Base-by-base conservation (phyloP, 176 grass and related monocot genomes). In the Puya raimondii region DNA sequence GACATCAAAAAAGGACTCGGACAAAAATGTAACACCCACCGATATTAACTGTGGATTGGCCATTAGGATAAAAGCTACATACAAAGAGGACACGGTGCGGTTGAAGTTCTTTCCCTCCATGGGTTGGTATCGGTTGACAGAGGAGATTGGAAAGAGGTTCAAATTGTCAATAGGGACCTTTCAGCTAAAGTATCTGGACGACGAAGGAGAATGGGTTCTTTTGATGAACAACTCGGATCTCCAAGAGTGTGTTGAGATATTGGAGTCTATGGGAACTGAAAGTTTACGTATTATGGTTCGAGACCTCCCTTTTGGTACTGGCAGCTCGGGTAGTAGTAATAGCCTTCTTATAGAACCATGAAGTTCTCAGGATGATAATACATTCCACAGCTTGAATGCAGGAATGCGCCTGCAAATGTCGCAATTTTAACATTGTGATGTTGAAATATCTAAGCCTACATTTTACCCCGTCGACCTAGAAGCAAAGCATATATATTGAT, bases 121-220 rank as follows among this genome's bases (percentile, higher is more conserved):
- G 65, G 78, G 75, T 68, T 80, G 67, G 47, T 12, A 67, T 48
- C 12, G 83, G 20, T 51, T 91, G 72, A 61, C 74, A 3, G 61
- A 69, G 61, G 83, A 91, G 72, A 70, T 86, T 1, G 63, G 54
- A 11, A 86, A 68, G 52, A 76, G 88, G 71, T 63, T 91, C 77
- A 91, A 86, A 47, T 64, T 86, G 14, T 67, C 57, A 50, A 49
- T 68, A 12, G 70, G 73, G 1, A 11, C 56, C 42, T 81, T 91
- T 77, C 88, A 80, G 58, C 78, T 91, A 49, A 91, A 86, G 68
- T 86, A 84, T 70, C 78, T 65, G 50, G 88, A 91, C 33, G 80
- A 86, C 64, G 87, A 86, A 64, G 87, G 72, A 21, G 87, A 90
- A 33, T 90, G 69, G 83, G 76, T 86, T 10, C 72, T 85, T 42